Evolutionary conservation across 345 rosid species (phyloP), one percentile per base, ranked within the genome.

Genomic region (Ricinus communis): DNA sequence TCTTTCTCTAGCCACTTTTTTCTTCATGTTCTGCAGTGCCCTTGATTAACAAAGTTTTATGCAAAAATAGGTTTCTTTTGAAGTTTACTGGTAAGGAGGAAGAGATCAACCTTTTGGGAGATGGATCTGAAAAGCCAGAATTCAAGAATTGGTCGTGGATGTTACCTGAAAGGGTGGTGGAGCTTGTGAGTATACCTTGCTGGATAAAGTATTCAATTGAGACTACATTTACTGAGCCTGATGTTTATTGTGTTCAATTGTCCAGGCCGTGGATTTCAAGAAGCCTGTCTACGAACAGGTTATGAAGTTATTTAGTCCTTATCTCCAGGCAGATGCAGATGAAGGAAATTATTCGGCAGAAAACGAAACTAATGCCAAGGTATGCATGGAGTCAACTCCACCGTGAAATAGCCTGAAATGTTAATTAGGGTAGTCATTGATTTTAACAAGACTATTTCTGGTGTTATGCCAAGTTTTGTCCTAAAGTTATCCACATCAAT

Each of bases 61-160:
- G 10, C 38, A 22, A 62, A 50, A 56, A 15, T 78, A 91, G 96
- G 96, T 91, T 88, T 77, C 91, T 91, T 38, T 87, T 87, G 30
- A 85, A 85, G 79, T 88, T 88, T 74, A 86, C 88, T 2, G 94
- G 97, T 33, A 77, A 81, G 53, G 97, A 86, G 73, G 90, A 85
- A 65, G 96, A 90, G 81, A 90, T 90, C 71, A 85, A 88, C 69
- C 91, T 90, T 46, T 71, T 84, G 33, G 96, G 91, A 8, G 93
- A 88, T 43, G 96, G 93, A 36, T 81, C 88, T 4, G 91, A 85
- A 62, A 79, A 79, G 53, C 93, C 93, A 38, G 93, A 90, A 84
- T 90, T 87, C 65, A 82, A 84, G 59, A 82, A 83, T 55, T 88
- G 93, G 93, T 79, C 86, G 8, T 90, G 96, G 96, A 83, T 86